Conservation (phyloP, 805 yeast genomes). For the Metschnikowia continentalis region DNA sequence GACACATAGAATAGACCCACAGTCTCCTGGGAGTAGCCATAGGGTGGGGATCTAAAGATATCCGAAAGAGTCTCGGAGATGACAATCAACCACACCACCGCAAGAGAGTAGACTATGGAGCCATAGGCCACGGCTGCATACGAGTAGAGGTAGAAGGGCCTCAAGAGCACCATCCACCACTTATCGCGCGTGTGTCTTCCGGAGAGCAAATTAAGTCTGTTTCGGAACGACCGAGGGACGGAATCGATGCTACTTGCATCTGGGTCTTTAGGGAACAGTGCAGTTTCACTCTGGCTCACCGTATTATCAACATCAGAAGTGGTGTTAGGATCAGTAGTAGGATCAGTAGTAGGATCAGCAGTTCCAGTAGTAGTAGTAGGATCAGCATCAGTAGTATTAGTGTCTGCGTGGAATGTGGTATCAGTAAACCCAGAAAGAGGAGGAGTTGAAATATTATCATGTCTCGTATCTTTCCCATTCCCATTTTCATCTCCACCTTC, state of each 20-base stretch:
- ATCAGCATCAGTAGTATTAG: too few species aligned
- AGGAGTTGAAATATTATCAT: not conserved
- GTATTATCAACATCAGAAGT: not conserved
- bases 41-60: conserved; percentile 44
- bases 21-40: conserved; percentile 41
- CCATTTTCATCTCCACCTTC: not conserved
- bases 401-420: not conserved
- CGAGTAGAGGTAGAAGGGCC: conserved; percentile 49
- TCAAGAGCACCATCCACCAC: conserved; percentile 52
- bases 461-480: not conserved
- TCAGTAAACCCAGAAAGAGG: not conserved
- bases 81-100: conserved; percentile 62
- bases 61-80: conserved; percentile 53
- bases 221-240: conserved; percentile 19
- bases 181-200: conserved; percentile 49
- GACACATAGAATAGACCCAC: conserved; percentile 53
- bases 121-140: conserved; percentile 54
- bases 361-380: too few species aligned
- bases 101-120: conserved; percentile 48
- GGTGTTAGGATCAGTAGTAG: too few species aligned
- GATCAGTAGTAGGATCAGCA: too few species aligned
- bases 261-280: not conserved
- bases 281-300: not conserved
- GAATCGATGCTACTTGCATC: not conserved
- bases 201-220: conserved; percentile 38